Percentiles rank a stretch among this genome's conserved stretches.
Conservation (phyloP, 2,329 filamentous ascomycete genomes). For the Phialophora verrucosa region DNA sequence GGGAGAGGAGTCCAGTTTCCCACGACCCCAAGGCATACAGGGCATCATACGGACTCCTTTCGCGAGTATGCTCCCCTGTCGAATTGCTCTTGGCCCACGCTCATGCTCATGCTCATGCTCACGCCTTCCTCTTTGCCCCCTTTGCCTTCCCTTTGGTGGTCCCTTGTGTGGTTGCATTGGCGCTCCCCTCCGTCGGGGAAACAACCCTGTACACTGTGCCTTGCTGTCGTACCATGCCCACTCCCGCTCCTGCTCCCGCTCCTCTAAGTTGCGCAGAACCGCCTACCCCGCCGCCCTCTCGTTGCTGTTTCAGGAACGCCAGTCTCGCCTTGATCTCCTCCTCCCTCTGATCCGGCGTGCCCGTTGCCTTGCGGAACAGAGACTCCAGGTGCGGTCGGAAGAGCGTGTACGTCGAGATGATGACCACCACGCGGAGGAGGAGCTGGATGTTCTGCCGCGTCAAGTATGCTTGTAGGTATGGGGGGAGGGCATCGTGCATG, state of each 20-base stretch:
- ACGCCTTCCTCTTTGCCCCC: slow-evolving; percentile 12
- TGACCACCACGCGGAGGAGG: slow-evolving; percentile 29
- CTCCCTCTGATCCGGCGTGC: slow-evolving; percentile 23
- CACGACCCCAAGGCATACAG: too few species aligned
- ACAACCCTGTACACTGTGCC: slow-evolving; percentile 12
- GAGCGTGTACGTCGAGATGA: slow-evolving; percentile 34
- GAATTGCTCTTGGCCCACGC: background rate
- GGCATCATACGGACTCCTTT: too few species aligned
- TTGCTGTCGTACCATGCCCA: slow-evolving; percentile 10
- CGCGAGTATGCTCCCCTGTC: background rate
- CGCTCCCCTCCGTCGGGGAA: background rate
- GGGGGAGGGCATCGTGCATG: slow-evolving; percentile 6
- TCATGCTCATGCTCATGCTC: background rate
- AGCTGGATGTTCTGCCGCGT: slow-evolving; percentile 30
- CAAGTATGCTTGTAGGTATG: slow-evolving; percentile 23
- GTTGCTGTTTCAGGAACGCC: slow-evolving; percentile 19
- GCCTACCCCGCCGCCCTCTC: background rate
- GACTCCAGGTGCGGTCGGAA: slow-evolving; percentile 36
- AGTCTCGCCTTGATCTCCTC: slow-evolving; percentile 30
- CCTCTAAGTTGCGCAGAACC: background rate
- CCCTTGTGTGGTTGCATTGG: background rate
- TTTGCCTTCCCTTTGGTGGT: background rate
- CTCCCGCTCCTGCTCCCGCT: background rate
- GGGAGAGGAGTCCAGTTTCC: too few species aligned
- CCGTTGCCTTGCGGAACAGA: slow-evolving; percentile 28